Base-by-base conservation (phyloP, 805 yeast species). In the Nakazawaea laoshanensis region DNA sequence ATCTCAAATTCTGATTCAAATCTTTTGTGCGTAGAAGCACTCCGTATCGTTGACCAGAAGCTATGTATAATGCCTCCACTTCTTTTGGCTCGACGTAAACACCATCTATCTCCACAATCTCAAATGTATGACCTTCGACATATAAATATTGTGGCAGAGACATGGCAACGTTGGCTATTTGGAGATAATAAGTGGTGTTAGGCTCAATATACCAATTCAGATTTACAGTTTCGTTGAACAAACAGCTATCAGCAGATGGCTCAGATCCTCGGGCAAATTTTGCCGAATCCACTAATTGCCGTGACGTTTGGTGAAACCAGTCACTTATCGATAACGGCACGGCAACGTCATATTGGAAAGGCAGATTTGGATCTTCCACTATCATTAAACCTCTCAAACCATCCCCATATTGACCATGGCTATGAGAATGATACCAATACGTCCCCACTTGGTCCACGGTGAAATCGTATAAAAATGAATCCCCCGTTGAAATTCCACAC, bases 91-190 rank as follows among this genome's bases (percentile, higher is more conserved):
- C 64, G 2, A 73, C 70, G 30, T 61, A 52, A n/a, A 70, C 61
- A 15, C 82, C 81, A 46, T 74, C 82, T 19, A 71, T 59, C 46
- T 72, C 82, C 17, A 74, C 68, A 7, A 74, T 61, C 3, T 70
- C 63, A 46, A 74, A 54, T 13, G 53, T 55, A 47, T 70, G 77
- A 42, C 61, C 70, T 43, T 69, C 73, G 35, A 74, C 55, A 42
- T 61, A 65, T 27, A 74, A 49, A 41, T 62, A 65, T 46, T 74
- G 80, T 2, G 78, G 65, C 3, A 68, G 72, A 29, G 75, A 71
- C 54, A 70, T 62, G 4, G 80, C 81, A 32, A 61, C 55, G 42
- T 74, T 74, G 32, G 67, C 59, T 14, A 74, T 48, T 38, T 77
- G 54, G 22, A 74, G 40, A 26, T 67, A 49, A 45, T 70, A 71